Evolutionary conservation across 331 rosid genomes (phyloP).

Genomic region (Malus hybrid): DNA sequence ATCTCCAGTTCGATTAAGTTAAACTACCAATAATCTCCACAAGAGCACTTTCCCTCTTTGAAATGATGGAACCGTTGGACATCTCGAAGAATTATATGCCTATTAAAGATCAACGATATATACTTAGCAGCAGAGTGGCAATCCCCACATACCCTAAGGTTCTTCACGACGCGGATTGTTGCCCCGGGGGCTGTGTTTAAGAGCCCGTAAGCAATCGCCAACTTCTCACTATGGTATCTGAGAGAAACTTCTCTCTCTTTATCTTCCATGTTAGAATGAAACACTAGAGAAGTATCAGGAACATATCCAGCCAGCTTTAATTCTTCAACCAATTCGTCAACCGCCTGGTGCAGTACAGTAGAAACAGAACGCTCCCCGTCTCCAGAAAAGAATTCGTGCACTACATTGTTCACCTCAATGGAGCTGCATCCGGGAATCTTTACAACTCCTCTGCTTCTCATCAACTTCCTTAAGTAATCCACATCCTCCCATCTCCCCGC

Average conservation of each 20-base stretch:
- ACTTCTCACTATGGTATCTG: conserved; percentile 84
- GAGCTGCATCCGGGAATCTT: conserved; percentile 90
- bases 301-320: conserved; percentile 70
- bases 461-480: conserved; percentile 56
- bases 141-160: conserved; percentile 74
- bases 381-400: conserved; percentile 80
- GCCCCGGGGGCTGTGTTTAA: conserved; percentile 65
- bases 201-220: conserved; percentile 75
- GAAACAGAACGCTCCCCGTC: conserved; percentile 56
- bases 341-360: conserved; percentile 42
- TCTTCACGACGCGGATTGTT: conserved; percentile 74
- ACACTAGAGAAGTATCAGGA: conserved; percentile 69
- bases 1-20: background rate
- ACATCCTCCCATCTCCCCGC: conserved; percentile 83
- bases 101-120: conserved; percentile 57
- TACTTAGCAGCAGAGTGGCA: conserved; percentile 75
- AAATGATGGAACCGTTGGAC: conserved; percentile 83
- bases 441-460: conserved; percentile 56
- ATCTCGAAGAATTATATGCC: conserved; percentile 74
- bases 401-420: conserved; percentile 74
- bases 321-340: conserved; percentile 65
- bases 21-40: conserved; percentile 81
- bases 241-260: conserved; percentile 59
- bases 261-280: conserved; percentile 59
- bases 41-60: conserved; percentile 73